Evolutionary conservation across 2,329 filamentous ascomycete species (phyloP).

Genomic region (Nemania sp.): DNA sequence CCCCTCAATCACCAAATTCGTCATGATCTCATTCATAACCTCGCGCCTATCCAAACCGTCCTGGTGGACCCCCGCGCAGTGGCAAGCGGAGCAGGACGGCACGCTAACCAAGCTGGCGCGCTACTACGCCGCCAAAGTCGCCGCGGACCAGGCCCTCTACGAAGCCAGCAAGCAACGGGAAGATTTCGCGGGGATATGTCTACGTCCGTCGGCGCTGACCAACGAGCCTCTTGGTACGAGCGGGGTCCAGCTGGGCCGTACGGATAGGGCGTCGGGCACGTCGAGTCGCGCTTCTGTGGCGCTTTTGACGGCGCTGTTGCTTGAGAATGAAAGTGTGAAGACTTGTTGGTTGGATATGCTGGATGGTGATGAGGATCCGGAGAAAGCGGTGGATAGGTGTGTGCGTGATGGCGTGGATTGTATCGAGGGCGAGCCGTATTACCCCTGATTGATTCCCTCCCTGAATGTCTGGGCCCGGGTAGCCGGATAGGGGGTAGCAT

Average conservation of each 20-base stretch:
- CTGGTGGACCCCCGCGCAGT: conserved; percentile 58
- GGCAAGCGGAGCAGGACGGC: conserved; percentile 46
- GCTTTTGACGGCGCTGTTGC: conserved; percentile 56
- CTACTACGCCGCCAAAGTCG: conserved; percentile 65
- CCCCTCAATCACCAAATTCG: conserved; percentile 61
- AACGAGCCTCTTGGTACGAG: conserved; percentile 53
- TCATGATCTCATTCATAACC: conserved; percentile 65
- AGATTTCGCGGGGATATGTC: conserved; percentile 52
- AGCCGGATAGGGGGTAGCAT: too few relatives aligned
- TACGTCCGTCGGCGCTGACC: conserved; percentile 57
- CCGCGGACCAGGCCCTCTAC: conserved; percentile 61
- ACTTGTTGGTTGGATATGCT: conserved; percentile 60
- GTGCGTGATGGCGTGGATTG: conserved; percentile 54
- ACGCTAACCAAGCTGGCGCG: conserved; percentile 49
- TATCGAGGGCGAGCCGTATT: conserved; percentile 55
- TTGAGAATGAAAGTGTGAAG: conserved; percentile 52
- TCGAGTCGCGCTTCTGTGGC: conserved; percentile 65
- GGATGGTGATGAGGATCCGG: conserved; percentile 54
- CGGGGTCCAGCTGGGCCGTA: conserved; percentile 50
- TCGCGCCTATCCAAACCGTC: conserved; percentile 54
- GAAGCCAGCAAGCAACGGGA: conserved; percentile 47
- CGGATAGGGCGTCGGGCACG: conserved; percentile 40
- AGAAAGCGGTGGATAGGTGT: conserved; percentile 52
- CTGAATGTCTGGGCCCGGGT: too few relatives aligned
- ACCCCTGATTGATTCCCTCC: too few relatives aligned